phyloP scores from a whole-genome alignment of 192 early-diverging fungal species.

The Anaeromyces robustus region DNA sequence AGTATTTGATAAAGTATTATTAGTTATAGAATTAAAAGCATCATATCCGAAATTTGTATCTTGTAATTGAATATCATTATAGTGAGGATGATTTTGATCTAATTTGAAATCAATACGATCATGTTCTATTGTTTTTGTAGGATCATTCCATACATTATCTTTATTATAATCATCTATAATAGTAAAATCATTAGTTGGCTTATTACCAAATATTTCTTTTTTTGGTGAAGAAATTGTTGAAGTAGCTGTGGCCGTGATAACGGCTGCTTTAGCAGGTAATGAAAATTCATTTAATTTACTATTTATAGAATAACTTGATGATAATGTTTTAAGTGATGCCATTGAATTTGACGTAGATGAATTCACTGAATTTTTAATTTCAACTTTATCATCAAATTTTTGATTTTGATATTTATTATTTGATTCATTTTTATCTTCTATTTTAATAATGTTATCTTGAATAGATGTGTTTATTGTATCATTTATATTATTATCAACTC shows the following conservation, averaged over 20 bases:
- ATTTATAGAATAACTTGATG: too few species aligned
- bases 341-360: background rate
- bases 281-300: too few species aligned
- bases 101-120: background rate
- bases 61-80: background rate
- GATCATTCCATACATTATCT: background rate
- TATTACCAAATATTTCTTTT: background rate
- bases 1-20: background rate
- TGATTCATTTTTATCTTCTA: background rate
- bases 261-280: too few species aligned
- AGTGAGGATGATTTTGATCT: background rate
- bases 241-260: too few species aligned
- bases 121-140: background rate
- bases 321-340: too few species aligned
- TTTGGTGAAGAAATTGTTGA: background rate
- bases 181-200: background rate
- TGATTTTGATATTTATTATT: background rate
- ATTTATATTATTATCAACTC: too few species aligned
- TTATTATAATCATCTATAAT: background rate
- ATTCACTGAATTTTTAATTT: background rate
- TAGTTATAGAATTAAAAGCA: background rate
- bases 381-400: background rate
- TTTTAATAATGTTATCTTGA: too few species aligned
- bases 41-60: background rate
- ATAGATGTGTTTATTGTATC: too few species aligned